These are phyloP conservation scores for Anaeramoeba flamelloides DNA, from an alignment of 78 protist species.

Conservation along the genomic window DNA sequence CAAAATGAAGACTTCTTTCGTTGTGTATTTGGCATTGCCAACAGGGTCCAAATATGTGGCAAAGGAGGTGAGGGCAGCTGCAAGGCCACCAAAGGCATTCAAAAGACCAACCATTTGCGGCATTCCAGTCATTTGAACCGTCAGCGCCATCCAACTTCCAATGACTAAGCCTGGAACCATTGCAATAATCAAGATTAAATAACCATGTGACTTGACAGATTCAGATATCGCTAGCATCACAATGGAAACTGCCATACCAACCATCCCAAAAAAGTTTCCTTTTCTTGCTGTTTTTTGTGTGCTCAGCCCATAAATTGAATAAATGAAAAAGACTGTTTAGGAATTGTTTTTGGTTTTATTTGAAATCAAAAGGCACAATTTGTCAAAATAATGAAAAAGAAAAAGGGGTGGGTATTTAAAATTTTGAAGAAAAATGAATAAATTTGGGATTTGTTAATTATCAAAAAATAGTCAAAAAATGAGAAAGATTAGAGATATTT, in stretches of 20 bases:
- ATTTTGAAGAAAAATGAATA: too few relatives aligned
- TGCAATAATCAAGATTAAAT: not conserved
- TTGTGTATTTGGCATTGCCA: constrained; percentile 1
- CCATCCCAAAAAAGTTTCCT: constrained; percentile 3
- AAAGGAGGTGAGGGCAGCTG: constrained; percentile 32
- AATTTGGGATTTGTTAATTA: too few relatives aligned
- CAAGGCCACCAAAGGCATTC: constrained; percentile 48
- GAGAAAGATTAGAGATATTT: too few relatives aligned
- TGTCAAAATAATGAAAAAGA: too few relatives aligned
- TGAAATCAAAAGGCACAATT: too few relatives aligned
- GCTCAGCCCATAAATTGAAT: constrained; percentile 6
- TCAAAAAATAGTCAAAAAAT: too few relatives aligned
- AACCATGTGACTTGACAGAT: not conserved
- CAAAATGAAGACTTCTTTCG: not conserved
- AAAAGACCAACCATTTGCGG: constrained; percentile 42
- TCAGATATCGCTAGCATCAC: not conserved
- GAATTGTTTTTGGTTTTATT: not conserved
- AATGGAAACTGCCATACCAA: constrained; percentile 3
- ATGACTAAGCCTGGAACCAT: constrained; percentile 10
- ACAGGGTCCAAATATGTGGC: constrained; percentile 9
- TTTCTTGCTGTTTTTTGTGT: not conserved
- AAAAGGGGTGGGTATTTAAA: too few relatives aligned
- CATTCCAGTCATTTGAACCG: constrained; percentile 9
- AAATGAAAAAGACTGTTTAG: constrained; percentile 1
- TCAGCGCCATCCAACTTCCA: constrained; percentile 2